These are phyloP conservation scores for Thalassiosira hispida DNA, from an alignment of 352 stramenopile species.

Conservation along the genomic window DNA sequence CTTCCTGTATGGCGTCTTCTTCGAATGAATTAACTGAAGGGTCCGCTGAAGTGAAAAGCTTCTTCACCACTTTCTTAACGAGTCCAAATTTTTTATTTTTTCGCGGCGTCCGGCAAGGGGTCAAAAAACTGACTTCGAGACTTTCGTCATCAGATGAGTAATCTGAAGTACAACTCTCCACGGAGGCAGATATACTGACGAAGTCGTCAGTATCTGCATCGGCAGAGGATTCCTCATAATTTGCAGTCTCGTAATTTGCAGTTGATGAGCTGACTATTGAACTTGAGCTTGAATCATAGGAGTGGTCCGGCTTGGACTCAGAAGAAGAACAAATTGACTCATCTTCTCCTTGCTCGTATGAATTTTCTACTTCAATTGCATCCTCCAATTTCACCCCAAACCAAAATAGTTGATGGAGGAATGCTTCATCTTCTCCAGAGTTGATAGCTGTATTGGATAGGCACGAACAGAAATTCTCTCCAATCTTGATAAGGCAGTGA, in stretches of 20 bases:
- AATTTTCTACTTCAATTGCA: constrained; percentile 46
- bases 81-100: constrained; percentile 27
- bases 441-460: constrained; percentile 4
- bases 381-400: constrained; percentile 67
- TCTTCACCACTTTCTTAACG: constrained; percentile 36
- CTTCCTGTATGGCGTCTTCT: constrained; percentile 51
- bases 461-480: constrained; percentile 32
- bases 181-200: constrained; percentile 3
- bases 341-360: constrained; percentile 17
- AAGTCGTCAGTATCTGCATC: constrained; percentile 26
- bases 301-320: not conserved
- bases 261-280: constrained; percentile 17
- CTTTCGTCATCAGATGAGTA: constrained; percentile 24
- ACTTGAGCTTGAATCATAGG: constrained; percentile 25
- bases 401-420: constrained; percentile 62
- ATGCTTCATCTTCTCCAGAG: constrained; percentile 50
- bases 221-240: constrained; percentile 27
- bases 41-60: constrained; percentile 18
- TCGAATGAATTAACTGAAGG: constrained; percentile 15
- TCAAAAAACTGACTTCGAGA: constrained; percentile 15
- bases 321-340: not conserved
- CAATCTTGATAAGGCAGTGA: constrained; percentile 53
- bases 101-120: constrained; percentile 14
- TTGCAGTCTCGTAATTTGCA: constrained; percentile 15
- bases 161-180: constrained; percentile 22